These are phyloP conservation scores for Teratosphaeria nubilosa DNA, from an alignment of 2,329 filamentous ascomycete genomes.

Conservation along the genomic window DNA sequence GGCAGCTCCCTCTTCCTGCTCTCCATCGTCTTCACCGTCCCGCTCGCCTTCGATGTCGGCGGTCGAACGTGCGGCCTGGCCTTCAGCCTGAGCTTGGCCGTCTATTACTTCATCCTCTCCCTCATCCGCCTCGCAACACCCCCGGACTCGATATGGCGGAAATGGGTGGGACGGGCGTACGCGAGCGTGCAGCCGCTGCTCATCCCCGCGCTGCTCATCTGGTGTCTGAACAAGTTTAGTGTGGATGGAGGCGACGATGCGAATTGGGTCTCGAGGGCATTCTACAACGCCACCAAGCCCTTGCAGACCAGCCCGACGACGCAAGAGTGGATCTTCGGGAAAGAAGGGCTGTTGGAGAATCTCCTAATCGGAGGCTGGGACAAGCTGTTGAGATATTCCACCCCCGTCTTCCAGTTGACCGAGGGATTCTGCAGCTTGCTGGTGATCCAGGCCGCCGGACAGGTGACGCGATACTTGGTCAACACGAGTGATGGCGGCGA, in stretches of 20 bases:
- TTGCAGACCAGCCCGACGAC: slow-evolving; percentile 50
- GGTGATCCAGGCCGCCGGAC: slow-evolving; percentile 88
- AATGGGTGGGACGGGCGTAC: slow-evolving; percentile 57
- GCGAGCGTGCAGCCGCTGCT: slow-evolving; percentile 76
- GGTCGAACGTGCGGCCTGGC: slow-evolving; percentile 88
- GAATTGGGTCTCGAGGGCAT: slow-evolving; percentile 66
- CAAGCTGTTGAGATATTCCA: slow-evolving; percentile 76
- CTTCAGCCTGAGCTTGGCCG: slow-evolving; percentile 79
- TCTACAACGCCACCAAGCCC: slow-evolving; percentile 25
- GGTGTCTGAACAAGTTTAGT: slow-evolving; percentile 90
- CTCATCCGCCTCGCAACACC: slow-evolving; percentile 70
- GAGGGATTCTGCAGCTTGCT: slow-evolving; percentile 95
- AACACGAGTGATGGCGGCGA: slow-evolving; percentile 81
- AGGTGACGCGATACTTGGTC: slow-evolving; percentile 89
- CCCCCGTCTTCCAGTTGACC: slow-evolving; percentile 83
- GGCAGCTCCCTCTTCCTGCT: slow-evolving; percentile 60
- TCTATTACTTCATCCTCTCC: slow-evolving; percentile 86
- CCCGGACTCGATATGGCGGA: slow-evolving; percentile 64
- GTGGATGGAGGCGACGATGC: slow-evolving; percentile 64
- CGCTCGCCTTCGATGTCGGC: slow-evolving; percentile 94
- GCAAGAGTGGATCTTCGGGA: slow-evolving; percentile 80
- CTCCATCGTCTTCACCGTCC: slow-evolving; percentile 89
- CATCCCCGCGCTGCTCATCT: slow-evolving; percentile 79
- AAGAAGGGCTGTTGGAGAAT: slow-evolving; percentile 69
- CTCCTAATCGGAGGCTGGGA: slow-evolving; percentile 81